Evolutionary conservation across 768 basidiomycete species (phyloP).

Genomic region (Trametes gibbosa): DNA sequence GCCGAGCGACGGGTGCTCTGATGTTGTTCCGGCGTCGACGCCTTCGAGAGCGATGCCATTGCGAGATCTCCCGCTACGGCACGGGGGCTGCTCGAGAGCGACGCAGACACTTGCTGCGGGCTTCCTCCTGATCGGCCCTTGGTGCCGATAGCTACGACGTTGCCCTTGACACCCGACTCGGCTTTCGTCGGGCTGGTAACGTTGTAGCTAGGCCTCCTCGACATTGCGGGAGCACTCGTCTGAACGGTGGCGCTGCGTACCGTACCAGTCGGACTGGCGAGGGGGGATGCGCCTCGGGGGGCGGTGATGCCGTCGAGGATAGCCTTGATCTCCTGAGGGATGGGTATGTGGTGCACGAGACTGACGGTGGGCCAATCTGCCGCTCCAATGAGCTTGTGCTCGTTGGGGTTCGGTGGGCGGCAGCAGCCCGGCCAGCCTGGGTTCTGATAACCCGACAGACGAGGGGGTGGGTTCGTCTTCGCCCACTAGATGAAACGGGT

Average conservation of each 20-base stretch:
- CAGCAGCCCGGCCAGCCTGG: constrained; percentile 89
- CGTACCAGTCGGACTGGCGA: constrained; percentile 16
- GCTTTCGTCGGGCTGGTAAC: constrained; percentile 21
- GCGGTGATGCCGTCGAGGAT: constrained; percentile 50
- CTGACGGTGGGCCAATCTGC: constrained; percentile 83
- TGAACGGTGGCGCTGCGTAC: constrained; percentile 14
- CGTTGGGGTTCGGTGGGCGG: constrained; percentile 61
- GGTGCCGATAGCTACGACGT: constrained; percentile 23
- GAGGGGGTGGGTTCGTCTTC: constrained; percentile 51
- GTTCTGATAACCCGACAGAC: constrained; percentile 59
- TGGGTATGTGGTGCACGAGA: constrained; percentile 68
- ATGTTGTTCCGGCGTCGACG: constrained; percentile 45
- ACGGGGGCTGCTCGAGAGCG: constrained; percentile 41
- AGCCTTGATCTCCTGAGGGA: constrained; percentile 70
- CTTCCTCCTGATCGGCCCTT: constrained; percentile 55
- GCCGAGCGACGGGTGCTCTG: constrained; percentile 48
- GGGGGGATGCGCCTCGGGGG: constrained; percentile 31
- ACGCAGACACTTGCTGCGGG: constrained; percentile 43
- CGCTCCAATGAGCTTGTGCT: constrained; percentile 61
- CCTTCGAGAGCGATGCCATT: constrained; percentile 41
- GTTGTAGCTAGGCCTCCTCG: constrained; percentile 24
- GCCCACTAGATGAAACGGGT: constrained; percentile 60
- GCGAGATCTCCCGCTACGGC: constrained; percentile 36
- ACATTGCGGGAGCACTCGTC: constrained; percentile 24
- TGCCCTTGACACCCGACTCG: constrained; percentile 21